Evolutionary conservation across 2,329 filamentous ascomycete species (phyloP).

Genomic region (Dothistroma septosporum): DNA sequence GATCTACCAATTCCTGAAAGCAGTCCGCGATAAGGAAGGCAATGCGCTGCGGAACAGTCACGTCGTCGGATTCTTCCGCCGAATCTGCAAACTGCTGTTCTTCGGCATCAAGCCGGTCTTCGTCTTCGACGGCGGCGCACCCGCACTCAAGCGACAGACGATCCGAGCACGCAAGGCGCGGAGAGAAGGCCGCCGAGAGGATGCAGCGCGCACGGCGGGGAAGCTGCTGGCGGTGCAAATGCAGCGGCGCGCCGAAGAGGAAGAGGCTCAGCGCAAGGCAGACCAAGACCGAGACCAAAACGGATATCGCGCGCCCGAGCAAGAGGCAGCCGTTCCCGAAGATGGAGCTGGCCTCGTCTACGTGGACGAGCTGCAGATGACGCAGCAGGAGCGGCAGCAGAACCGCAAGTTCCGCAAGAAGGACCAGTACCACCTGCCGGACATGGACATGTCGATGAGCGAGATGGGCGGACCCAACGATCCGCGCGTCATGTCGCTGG

Average conservation of each 20-base stretch:
- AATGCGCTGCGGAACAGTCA: constrained; percentile 95
- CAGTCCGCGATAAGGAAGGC: constrained; percentile 95
- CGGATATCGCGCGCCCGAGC: constrained; percentile 33
- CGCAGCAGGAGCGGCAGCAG: constrained; percentile 66
- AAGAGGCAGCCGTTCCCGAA: constrained; percentile 65
- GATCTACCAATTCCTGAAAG: constrained; percentile 99
- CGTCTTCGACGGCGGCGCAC: constrained; percentile 95
- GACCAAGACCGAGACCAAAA: constrained; percentile 24
- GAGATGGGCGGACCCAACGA: constrained; percentile 88
- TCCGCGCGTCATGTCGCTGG: constrained; percentile 90
- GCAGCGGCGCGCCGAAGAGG: constrained; percentile 83
- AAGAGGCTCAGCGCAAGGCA: constrained; percentile 62
- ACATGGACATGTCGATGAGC: constrained; percentile 71
- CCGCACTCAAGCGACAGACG: constrained; percentile 83
- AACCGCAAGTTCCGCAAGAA: constrained; percentile 80
- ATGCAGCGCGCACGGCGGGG: constrained; percentile 86
- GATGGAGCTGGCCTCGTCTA: constrained; percentile 74
- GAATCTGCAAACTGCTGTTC: constrained; percentile 96
- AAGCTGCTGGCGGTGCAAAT: constrained; percentile 92
- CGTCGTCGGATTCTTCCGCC: constrained; percentile 93
- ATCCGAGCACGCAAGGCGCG: constrained; percentile 73
- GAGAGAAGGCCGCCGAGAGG: constrained; percentile 83
- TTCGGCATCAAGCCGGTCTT: constrained; percentile 96
- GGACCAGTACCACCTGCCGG: constrained; percentile 92
- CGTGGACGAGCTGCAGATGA: constrained; percentile 83